Percentiles rank a stretch among this genome's conserved stretches.
Conservation (phyloP, 306 rosid species). For the Myrica gale region DNA sequence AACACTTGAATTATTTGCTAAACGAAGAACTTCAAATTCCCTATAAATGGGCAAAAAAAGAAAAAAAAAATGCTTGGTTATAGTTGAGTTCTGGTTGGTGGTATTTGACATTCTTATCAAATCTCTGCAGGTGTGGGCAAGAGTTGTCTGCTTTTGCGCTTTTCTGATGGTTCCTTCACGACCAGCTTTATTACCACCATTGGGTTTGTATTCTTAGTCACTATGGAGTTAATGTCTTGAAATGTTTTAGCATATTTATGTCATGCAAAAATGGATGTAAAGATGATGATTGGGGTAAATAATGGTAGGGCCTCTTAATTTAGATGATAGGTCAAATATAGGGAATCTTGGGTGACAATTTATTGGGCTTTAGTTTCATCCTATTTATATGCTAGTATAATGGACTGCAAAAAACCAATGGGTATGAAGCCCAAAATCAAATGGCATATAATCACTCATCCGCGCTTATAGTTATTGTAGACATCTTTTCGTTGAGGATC, state of each 20-base stretch:
- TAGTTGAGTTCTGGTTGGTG: conserved; percentile 3
- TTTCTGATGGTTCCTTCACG: conserved; percentile 85
- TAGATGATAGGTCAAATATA: not conserved
- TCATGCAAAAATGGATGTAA: not conserved
- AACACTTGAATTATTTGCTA: not conserved
- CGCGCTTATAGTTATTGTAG: conserved; percentile 4
- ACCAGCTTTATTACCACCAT: conserved; percentile 77
- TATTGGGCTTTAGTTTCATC: conserved; percentile 15
- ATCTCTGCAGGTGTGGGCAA: conserved; percentile 72
- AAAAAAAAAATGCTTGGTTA: not conserved
- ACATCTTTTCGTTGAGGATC: conserved; percentile 5
- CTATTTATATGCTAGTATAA: conserved; percentile 15
- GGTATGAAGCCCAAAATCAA: conserved; percentile 12
- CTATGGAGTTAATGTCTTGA: conserved; percentile 15
- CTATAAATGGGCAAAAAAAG: not conserved
- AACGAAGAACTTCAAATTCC: conserved; percentile 1
- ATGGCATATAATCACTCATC: conserved; percentile 7
- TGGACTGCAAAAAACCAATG: not conserved
- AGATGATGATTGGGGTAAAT: conserved; percentile 3
- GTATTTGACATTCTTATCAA: conserved; percentile 14
- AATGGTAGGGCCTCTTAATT: not conserved
- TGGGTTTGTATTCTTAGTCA: conserved; percentile 57
- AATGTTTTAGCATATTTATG: not conserved
- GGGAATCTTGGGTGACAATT: conserved; percentile 1
- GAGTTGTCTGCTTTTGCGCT: conserved; percentile 81